Evolutionary conservation across 108 stramenopile genomes (phyloP).

Genomic region (Cyclostephanos invisitatus): DNA sequence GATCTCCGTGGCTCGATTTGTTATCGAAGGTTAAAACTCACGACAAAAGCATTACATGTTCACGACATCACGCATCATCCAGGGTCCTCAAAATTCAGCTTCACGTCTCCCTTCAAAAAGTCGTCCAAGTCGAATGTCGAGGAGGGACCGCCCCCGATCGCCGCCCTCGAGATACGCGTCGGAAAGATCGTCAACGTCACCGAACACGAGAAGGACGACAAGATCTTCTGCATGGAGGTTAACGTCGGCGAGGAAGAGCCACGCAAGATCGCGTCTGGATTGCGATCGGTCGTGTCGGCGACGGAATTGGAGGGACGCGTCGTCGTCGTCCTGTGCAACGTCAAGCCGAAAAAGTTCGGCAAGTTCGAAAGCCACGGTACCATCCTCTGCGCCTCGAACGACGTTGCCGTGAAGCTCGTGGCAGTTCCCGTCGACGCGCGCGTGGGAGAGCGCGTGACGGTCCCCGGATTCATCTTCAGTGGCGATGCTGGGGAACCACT

Average conservation of each 20-base stretch:
- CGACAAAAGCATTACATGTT: too few relatives aligned
- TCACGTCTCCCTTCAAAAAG: constrained; percentile 1
- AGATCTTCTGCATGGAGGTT: constrained; percentile 98
- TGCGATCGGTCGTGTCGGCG: constrained; percentile 76
- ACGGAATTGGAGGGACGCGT: constrained; percentile 87
- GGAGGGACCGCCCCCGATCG: constrained; percentile 63
- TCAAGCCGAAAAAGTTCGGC: constrained; percentile 93
- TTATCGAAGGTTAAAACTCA: too few relatives aligned
- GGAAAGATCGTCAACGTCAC: constrained; percentile 90
- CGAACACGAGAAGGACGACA: constrained; percentile 95
- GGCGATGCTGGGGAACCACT: constrained; percentile 90
- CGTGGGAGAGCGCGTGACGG: constrained; percentile 89
- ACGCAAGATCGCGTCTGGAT: constrained; percentile 93
- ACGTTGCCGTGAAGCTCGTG: constrained; percentile 87
- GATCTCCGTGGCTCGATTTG: too few relatives aligned
- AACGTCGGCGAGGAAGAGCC: constrained; percentile 95
- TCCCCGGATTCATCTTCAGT: constrained; percentile 72
- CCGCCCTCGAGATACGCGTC: constrained; percentile 88
- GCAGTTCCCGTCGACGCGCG: constrained; percentile 91
- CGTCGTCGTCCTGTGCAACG: constrained; percentile 96
- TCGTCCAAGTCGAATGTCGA: background rate
- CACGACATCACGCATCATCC: too few relatives aligned
- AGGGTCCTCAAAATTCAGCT: constrained; percentile 8
- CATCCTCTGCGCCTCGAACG: constrained; percentile 95
- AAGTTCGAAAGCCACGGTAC: constrained; percentile 97